Evolutionary conservation across 1,284 basidiomycete genomes (phyloP).

Genomic region (Pyrrhoderma lamaoense): DNA sequence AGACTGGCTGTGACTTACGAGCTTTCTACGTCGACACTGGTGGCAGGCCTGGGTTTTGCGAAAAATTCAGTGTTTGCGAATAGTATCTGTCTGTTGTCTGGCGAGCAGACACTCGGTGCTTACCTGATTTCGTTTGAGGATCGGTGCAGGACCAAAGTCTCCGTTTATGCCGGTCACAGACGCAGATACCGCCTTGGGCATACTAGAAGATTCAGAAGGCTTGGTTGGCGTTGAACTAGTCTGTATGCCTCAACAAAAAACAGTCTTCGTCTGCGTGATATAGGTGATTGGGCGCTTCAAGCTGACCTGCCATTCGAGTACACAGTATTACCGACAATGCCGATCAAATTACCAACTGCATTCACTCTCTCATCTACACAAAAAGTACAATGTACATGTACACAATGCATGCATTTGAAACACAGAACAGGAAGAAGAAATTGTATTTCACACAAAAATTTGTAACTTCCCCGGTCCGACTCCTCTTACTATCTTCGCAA

Average conservation of each 20-base stretch:
- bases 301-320: not conserved
- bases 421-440: no score
- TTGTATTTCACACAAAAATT: no score
- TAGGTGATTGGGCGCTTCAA: no score
- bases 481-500: no score
- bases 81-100: not conserved
- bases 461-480: no score
- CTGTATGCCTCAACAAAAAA: no score
- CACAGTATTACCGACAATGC: slow-evolving; percentile 1
- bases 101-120: slow-evolving; percentile 25
- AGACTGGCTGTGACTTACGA: slow-evolving; percentile 40
- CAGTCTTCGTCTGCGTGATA: no score
- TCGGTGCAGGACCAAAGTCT: slow-evolving; percentile 36
- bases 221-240: no score
- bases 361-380: not conserved
- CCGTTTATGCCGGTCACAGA: slow-evolving; percentile 17
- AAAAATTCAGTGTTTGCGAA: no score
- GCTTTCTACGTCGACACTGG: slow-evolving; percentile 63
- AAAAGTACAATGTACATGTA: no score
- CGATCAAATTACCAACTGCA: not conserved
- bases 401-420: no score
- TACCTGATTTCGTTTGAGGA: slow-evolving; percentile 51
- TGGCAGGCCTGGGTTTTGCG: slow-evolving; percentile 28
- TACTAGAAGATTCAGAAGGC: slow-evolving; percentile 11
- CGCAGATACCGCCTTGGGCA: slow-evolving; percentile 31